phyloP scores from a whole-genome alignment of 164 flowering plant genomes.

The Stephania yunnanensis region DNA sequence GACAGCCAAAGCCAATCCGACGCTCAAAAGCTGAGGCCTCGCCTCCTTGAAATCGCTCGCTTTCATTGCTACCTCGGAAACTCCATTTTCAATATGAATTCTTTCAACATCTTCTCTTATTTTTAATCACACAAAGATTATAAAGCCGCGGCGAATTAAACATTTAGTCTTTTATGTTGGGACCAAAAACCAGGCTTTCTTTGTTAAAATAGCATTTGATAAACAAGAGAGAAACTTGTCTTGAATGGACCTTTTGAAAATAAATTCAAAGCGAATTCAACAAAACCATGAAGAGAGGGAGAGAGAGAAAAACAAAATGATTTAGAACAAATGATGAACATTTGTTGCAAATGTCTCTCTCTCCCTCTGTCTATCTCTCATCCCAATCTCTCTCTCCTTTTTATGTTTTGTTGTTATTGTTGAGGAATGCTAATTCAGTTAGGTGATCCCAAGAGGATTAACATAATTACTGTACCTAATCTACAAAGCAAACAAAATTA shows the following conservation, averaged over 20 bases:
- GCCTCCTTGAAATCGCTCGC: neutral
- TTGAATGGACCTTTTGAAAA: no score
- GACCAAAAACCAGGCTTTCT: neutral
- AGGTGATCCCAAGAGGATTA: no score
- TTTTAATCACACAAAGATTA: neutral
- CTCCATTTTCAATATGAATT: neutral
- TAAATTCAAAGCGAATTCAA: no score
- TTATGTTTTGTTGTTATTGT: no score
- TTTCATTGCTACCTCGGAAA: neutral
- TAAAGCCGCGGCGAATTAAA: neutral
- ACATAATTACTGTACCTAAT: no score
- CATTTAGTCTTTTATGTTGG: neutral
- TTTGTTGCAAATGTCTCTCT: neutral
- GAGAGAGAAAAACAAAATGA: neutral
- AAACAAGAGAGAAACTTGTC: neutral
- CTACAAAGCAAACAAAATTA: no score
- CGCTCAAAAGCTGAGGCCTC: constrained; percentile 40
- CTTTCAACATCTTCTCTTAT: neutral
- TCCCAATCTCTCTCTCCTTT: neutral
- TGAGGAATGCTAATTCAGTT: no score
- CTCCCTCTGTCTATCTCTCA: neutral
- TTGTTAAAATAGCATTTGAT: neutral
- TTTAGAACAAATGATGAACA: neutral
- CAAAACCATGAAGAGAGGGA: neutral
- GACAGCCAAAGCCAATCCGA: constrained; percentile 70